Conservation (phyloP, 441 rosid species). For the Adansonia rubrostipa region DNA sequence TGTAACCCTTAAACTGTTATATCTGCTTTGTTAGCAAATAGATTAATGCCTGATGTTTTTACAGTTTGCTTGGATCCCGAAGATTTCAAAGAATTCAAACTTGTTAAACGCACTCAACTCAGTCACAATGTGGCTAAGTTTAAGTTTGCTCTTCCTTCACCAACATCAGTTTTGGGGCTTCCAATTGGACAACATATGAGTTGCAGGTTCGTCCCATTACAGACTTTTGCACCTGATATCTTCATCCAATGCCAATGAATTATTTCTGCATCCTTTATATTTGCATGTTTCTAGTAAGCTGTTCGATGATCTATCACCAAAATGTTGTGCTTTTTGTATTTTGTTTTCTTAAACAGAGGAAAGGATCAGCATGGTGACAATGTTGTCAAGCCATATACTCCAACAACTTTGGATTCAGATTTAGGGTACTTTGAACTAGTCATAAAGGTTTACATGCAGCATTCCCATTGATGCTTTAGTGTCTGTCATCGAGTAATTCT, state of each 20-base stretch:
- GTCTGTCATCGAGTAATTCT: not conserved
- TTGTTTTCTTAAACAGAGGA: conserved; percentile 52
- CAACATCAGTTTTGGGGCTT: conserved; percentile 84
- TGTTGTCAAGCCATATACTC: conserved; percentile 88
- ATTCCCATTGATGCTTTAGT: conserved; percentile 1
- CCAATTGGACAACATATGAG: conserved; percentile 96
- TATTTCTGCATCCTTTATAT: not conserved
- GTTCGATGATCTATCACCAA: not conserved
- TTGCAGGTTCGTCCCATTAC: conserved; percentile 63
- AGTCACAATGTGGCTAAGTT: conserved; percentile 96
- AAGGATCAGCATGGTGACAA: conserved; percentile 84
- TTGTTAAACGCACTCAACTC: conserved; percentile 66
- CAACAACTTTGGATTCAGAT: conserved; percentile 91
- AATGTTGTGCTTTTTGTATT: not conserved
- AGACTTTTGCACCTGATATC: not conserved
- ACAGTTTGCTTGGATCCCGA: conserved; percentile 82
- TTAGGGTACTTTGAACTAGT: conserved; percentile 83
- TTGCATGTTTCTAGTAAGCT: not conserved
- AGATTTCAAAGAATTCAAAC: conserved; percentile 85
- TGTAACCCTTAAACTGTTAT: not conserved
- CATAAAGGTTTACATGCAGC: conserved; percentile 60
- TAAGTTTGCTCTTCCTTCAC: conserved; percentile 69
- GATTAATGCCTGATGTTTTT: conserved; percentile 1
- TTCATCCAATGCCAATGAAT: conserved; percentile 3
- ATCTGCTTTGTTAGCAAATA: not conserved